Evolutionary conservation across 208 protist genomes (phyloP).

Genomic region (Angomonas ambiguus): DNA sequence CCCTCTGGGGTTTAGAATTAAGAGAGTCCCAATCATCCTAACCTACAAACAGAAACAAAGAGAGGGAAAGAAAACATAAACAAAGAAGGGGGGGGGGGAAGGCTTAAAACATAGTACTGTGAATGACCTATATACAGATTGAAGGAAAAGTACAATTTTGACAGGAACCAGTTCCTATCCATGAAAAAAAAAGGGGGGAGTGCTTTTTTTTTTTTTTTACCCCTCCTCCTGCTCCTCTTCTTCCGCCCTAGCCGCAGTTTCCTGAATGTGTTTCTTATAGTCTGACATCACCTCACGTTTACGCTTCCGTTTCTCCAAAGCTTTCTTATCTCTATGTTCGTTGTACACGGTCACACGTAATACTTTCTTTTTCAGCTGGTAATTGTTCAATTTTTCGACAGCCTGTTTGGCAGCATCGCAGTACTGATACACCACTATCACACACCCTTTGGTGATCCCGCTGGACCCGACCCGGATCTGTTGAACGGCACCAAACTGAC

Average conservation of each 20-base stretch:
- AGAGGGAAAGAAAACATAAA: slow-evolving; percentile 10
- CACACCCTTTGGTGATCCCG: slow-evolving; percentile 67
- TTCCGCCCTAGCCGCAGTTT: slow-evolving; percentile 18
- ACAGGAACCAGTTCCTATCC: too few relatives aligned
- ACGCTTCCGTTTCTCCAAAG: slow-evolving; percentile 72
- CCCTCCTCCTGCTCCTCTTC: slow-evolving; percentile 5
- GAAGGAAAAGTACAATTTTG: too few relatives aligned
- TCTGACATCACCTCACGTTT: slow-evolving; percentile 69
- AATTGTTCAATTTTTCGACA: slow-evolving; percentile 62
- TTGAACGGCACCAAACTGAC: slow-evolving; percentile 75
- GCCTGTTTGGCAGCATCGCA: slow-evolving; percentile 73
- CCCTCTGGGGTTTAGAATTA: slow-evolving; percentile 88
- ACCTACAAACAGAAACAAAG: slow-evolving; percentile 4
- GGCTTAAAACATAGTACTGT: too few relatives aligned
- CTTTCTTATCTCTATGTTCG: slow-evolving; percentile 65
- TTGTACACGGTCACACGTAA: slow-evolving; percentile 83
- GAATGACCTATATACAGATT: too few relatives aligned
- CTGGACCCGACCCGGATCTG: slow-evolving; percentile 69
- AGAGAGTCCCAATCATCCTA: slow-evolving; percentile 74
- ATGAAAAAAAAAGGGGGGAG: too few relatives aligned
- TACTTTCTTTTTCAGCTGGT: slow-evolving; percentile 55
- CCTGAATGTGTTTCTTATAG: slow-evolving; percentile 72
- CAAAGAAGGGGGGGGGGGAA: slow-evolving; percentile 1
- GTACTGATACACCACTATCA: slow-evolving; percentile 84
- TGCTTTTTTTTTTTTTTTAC: too few relatives aligned